A percentile compares a stretch with the other conserved stretches of the same genome.
Conservation (phyloP, 2,329 filamentous ascomycete genomes). For the Colletotrichum camelliae region DNA sequence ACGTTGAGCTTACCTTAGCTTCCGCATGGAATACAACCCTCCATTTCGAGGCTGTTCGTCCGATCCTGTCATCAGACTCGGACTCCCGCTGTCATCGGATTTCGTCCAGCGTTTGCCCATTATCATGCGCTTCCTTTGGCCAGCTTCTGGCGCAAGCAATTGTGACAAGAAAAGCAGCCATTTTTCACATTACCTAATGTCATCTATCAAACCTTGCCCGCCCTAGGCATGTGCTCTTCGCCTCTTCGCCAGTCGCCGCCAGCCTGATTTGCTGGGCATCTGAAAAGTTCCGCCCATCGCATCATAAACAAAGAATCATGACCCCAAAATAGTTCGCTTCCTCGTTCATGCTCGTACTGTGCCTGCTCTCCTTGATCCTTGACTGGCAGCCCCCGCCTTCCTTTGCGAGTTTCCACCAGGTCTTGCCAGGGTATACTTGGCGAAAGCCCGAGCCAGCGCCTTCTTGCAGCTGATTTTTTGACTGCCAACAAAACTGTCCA, state of each 20-base stretch:
- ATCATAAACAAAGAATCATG: not conserved
- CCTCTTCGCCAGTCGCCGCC: constrained; percentile 20
- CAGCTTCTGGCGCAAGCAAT: not conserved
- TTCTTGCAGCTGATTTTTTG: constrained; percentile 99
- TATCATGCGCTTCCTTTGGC: not conserved
- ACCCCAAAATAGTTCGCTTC: not conserved
- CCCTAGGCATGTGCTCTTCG: constrained; percentile 4
- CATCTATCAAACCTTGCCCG: constrained; percentile 5
- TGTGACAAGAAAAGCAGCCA: not conserved
- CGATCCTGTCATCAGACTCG: not conserved
- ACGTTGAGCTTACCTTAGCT: not conserved
- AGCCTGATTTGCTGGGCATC: constrained; percentile 3
- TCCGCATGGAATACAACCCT: not conserved
- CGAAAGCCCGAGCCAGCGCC: constrained; percentile 90
- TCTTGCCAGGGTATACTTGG: constrained; percentile 80
- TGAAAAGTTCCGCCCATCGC: not conserved
- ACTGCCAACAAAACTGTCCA: constrained; percentile 93
- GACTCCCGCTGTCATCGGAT: not conserved
- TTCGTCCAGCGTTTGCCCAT: not conserved
- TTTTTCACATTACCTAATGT: constrained; percentile 6
- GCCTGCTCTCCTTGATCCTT: constrained; percentile 16
- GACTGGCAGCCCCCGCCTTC: constrained; percentile 26
- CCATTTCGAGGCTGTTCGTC: not conserved
- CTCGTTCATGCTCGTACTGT: constrained; percentile 8
- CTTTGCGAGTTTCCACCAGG: constrained; percentile 36